Evolutionary conservation across 805 yeast species (phyloP).

Genomic region (Wickerhamiella lipophila): DNA sequence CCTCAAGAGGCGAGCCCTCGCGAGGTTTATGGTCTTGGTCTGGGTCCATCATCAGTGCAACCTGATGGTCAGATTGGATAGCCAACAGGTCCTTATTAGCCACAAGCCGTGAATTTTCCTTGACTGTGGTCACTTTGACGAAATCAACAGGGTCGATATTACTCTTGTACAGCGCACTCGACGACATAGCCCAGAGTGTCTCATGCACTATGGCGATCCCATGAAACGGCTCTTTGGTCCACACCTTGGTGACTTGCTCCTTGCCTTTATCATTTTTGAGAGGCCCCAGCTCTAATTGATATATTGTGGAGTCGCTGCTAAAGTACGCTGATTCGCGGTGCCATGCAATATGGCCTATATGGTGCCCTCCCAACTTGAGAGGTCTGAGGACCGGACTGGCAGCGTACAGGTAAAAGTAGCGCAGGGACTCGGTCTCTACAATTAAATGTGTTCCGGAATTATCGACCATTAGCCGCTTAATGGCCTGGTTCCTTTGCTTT

Average conservation of each 20-base stretch:
- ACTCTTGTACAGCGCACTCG: not conserved
- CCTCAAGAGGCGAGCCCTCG: not conserved
- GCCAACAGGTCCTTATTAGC: not conserved
- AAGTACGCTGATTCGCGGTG: conserved; percentile 3
- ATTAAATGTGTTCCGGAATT: conserved; percentile 42
- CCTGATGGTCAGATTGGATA: not conserved
- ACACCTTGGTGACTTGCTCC: not conserved
- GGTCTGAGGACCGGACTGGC: conserved; percentile 31
- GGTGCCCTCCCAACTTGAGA: conserved; percentile 3
- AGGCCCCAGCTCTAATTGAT: not conserved
- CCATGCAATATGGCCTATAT: not conserved
- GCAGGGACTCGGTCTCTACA: conserved; percentile 36
- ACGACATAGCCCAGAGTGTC: not conserved
- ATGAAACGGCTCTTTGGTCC: not conserved
- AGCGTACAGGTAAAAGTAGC: conserved; percentile 39
- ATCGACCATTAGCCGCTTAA: conserved; percentile 36
- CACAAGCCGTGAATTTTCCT: not conserved
- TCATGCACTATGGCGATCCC: conserved; percentile 2
- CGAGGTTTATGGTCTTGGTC: no score
- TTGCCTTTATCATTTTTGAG: not conserved
- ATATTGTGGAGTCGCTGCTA: not conserved
- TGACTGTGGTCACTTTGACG: not conserved
- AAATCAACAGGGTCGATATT: not conserved
- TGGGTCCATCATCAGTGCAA: not conserved
- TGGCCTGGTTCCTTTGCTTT: conserved; percentile 18